These are phyloP conservation scores for Musa acuminata DNA, from an alignment of 176 grass and related monocot genomes.

Conservation along the genomic window DNA sequence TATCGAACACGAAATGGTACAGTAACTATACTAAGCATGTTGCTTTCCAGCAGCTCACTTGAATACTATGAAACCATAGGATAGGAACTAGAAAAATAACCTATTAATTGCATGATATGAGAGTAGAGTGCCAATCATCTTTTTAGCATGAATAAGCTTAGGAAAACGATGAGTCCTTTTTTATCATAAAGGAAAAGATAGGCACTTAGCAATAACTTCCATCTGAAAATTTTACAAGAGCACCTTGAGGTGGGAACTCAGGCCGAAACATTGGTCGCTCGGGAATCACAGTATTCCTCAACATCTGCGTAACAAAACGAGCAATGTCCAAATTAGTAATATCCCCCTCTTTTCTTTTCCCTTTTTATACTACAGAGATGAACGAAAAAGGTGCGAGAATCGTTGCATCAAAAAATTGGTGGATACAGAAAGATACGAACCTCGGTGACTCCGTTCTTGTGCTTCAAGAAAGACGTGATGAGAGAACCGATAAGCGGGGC, in stretches of 20 bases:
- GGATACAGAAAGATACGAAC: slow-evolving; percentile 1
- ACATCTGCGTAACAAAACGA: slow-evolving; percentile 31
- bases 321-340: not conserved
- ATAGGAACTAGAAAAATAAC: no score
- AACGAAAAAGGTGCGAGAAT: not conserved
- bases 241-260: slow-evolving; percentile 73
- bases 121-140: no score
- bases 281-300: slow-evolving; percentile 67
- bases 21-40: not conserved
- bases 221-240: no score
- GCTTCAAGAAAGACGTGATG: slow-evolving; percentile 51
- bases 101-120: no score
- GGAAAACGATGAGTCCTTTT: no score
- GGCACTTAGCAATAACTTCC: no score
- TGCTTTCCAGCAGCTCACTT: not conserved
- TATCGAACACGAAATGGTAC: not conserved
- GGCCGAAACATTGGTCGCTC: slow-evolving; percentile 84
- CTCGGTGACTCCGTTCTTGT: slow-evolving; percentile 61
- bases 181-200: no score
- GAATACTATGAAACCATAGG: not conserved
- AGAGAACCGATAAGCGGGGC: slow-evolving; percentile 38
- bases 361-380: not conserved
- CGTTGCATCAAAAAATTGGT: not conserved
- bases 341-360: not conserved
- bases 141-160: not conserved